These are phyloP conservation scores for Didymella keratinophila DNA, from an alignment of 2,329 filamentous ascomycete genomes.

Conservation along the genomic window DNA sequence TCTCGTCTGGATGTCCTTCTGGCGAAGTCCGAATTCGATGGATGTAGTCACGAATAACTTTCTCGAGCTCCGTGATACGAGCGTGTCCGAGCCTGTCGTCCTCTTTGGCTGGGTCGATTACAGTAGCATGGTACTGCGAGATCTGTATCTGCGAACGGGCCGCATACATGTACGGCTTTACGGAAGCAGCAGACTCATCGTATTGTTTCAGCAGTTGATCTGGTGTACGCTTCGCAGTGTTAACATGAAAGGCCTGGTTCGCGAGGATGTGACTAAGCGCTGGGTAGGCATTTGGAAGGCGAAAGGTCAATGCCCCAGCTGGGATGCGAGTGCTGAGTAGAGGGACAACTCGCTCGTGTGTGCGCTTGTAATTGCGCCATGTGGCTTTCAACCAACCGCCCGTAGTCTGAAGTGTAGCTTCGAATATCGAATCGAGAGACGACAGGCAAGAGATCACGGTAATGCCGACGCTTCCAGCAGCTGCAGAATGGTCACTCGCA, in stretches of 20 bases:
- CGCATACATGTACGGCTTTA: slow-evolving; percentile 32
- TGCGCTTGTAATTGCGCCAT: slow-evolving; percentile 33
- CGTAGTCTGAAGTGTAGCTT: slow-evolving; percentile 23
- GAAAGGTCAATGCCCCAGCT: slow-evolving; percentile 25
- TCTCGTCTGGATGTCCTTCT: slow-evolving; percentile 57
- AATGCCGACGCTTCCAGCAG: neutral
- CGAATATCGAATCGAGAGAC: slow-evolving; percentile 24
- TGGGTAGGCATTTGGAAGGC: slow-evolving; percentile 31
- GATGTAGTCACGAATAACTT: slow-evolving; percentile 20
- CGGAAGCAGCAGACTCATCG: slow-evolving; percentile 16
- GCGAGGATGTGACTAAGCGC: slow-evolving; percentile 14
- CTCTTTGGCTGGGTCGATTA: slow-evolving; percentile 41
- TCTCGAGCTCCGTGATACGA: slow-evolving; percentile 54
- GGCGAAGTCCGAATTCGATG: slow-evolving; percentile 44
- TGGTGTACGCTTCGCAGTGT: slow-evolving; percentile 11
- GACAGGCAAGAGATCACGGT: neutral
- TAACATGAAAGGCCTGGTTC: neutral
- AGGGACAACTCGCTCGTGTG: slow-evolving; percentile 52
- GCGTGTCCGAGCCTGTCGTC: neutral
- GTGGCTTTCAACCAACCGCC: slow-evolving; percentile 25
- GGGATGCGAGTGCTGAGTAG: slow-evolving; percentile 52
- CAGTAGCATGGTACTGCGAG: slow-evolving; percentile 4
- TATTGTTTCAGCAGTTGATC: slow-evolving; percentile 27
- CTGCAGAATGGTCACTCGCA: slow-evolving; percentile 50
- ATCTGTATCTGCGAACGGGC: slow-evolving; percentile 37